Evolutionary conservation across 257 asterid genomes (phyloP).

Genomic region (Solanum clarkiae): DNA sequence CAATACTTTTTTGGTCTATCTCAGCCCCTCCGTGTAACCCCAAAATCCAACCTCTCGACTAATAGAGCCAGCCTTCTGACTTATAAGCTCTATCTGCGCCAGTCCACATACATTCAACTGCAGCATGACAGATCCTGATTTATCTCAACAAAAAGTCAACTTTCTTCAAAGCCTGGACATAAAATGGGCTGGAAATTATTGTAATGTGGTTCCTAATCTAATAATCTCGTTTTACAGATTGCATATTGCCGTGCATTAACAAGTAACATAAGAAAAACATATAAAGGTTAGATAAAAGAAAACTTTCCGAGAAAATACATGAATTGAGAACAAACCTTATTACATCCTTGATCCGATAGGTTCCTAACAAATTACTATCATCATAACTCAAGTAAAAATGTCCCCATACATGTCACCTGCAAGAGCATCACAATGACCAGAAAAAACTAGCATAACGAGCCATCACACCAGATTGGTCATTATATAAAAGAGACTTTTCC

Average conservation of each 20-base stretch:
- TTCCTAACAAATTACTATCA: slow-evolving; percentile 37
- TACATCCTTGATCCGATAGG: slow-evolving; percentile 58
- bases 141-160: background rate
- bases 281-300: no score
- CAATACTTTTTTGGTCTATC: no score
- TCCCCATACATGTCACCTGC: slow-evolving; percentile 76
- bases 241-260: background rate
- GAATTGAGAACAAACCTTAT: slow-evolving; percentile 40
- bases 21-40: no score
- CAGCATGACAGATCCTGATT: background rate
- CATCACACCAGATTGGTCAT: background rate
- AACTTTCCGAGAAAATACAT: background rate
- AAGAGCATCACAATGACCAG: background rate
- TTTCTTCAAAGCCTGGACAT: background rate
- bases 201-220: background rate
- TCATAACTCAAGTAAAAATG: slow-evolving; percentile 66
- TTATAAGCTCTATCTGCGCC: background rate
- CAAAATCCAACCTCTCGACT: no score
- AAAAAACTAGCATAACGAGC: background rate
- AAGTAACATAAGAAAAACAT: background rate
- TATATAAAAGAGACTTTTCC: background rate
- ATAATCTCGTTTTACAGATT: background rate
- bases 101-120: background rate
- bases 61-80: background rate
- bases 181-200: background rate